Percentiles rank a stretch among this genome's conserved stretches.
phyloP scores from a whole-genome alignment of 257 asterid genomes.

The Forsythia viridissima region DNA sequence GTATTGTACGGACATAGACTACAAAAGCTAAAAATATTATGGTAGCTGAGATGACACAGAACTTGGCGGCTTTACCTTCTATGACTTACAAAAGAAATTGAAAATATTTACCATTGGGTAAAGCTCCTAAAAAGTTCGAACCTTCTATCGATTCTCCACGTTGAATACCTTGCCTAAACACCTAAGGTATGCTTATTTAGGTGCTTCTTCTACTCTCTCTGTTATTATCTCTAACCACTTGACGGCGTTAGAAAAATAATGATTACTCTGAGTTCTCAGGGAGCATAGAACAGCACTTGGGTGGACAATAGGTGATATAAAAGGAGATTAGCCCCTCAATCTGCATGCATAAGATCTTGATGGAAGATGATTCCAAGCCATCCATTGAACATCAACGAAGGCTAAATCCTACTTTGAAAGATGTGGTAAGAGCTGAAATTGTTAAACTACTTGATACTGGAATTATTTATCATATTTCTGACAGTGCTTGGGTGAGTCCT shows the following conservation, averaged over 20 bases:
- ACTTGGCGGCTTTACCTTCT: too few species aligned
- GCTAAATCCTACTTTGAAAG: neutral
- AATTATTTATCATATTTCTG: neutral
- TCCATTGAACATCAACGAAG: neutral
- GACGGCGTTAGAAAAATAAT: neutral
- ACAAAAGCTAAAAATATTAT: too few species aligned
- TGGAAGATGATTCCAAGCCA: neutral
- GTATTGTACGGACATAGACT: too few species aligned
- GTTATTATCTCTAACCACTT: neutral
- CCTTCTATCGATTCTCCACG: too few species aligned
- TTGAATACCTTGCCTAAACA: neutral
- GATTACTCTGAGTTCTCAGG: neutral
- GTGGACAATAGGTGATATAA: neutral
- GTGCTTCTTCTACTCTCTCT: neutral
- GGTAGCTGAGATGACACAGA: too few species aligned
- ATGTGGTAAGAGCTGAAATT: neutral
- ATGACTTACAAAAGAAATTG: too few species aligned
- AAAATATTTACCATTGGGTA: neutral
- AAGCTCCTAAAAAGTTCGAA: too few species aligned
- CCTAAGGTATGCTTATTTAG: neutral
- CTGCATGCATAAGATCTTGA: too few species aligned
- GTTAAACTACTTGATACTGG: neutral
- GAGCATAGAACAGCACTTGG: neutral
- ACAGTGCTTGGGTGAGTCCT: neutral
- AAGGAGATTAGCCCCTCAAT: neutral